Percentiles rank a stretch among this genome's conserved stretches.
Conservation (phyloP, 2,329 filamentous ascomycete genomes). For the Fusarium liriodendri region DNA sequence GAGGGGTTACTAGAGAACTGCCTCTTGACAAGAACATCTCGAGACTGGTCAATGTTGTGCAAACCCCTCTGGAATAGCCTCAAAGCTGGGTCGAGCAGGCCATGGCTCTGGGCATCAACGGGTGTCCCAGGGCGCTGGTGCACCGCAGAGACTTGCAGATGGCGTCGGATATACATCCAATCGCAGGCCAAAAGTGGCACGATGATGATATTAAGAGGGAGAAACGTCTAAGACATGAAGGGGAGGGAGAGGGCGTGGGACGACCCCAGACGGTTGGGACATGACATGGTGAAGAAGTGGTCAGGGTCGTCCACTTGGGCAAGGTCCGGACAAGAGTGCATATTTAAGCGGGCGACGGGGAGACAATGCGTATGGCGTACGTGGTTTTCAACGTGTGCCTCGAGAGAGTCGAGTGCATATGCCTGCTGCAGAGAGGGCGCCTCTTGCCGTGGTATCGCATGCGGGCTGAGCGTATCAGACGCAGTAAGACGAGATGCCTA, state of each 20-base stretch:
- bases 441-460: constrained; percentile 16
- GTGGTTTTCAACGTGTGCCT: constrained; percentile 13
- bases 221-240: constrained; percentile 20
- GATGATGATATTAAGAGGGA: not conserved
- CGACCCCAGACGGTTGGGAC: constrained; percentile 18
- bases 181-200: not conserved
- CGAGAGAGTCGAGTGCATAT: constrained; percentile 38
- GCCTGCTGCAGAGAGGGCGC: constrained; percentile 28
- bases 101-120: constrained; percentile 23
- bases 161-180: constrained; percentile 48
- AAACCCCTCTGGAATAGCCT: constrained; percentile 8
- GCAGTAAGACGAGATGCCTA: constrained; percentile 20
- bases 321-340: constrained; percentile 21
- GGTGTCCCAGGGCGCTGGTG: constrained; percentile 7
- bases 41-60: not conserved
- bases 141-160: constrained; percentile 21
- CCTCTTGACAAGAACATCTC: constrained; percentile 20
- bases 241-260: constrained; percentile 25
- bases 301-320: constrained; percentile 14
- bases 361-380: constrained; percentile 1
- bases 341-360: constrained; percentile 34
- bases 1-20: constrained; percentile 43
- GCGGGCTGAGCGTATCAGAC: constrained; percentile 19
- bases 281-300: constrained; percentile 20
- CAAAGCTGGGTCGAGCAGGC: constrained; percentile 7